Evolutionary conservation across 495 filamentous ascomycete species (phyloP), one percentile per base, ranked within the genome.

Genomic region (Penicillium lividum): DNA sequence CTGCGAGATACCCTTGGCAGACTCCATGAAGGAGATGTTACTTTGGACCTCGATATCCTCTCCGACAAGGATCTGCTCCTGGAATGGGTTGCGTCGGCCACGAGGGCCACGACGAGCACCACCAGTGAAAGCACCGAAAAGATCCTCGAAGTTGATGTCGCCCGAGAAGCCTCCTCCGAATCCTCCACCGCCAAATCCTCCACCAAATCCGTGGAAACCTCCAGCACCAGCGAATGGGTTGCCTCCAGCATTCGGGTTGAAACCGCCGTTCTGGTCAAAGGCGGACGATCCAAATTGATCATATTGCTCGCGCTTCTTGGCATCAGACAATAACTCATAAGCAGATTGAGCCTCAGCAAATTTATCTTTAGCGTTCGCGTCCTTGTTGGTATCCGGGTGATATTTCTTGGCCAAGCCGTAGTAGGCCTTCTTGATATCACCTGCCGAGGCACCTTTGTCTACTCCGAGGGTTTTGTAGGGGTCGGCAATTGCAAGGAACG

Each of bases 371-470:
- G 94, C 93, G 7, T 77, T 78, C 7, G 91, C 68, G 52, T 97
- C 94, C 74, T 97, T 98, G 78, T 97, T 98, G 38, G 94, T 97
- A 72, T 98, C 94, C 7, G 94, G 94, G 66, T 98, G 94, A 69
- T 86, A 98, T 69, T 97, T 98, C 75, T 98, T 98, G n/a, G 94
- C 94, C 59, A 97, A 78, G 53, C 91, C 88, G 72, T 98, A 98
- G 78, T 98, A 98, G 3, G 94, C 93, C 73, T 97, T 98, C 69
- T 98, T 98, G 66, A 98, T 97, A 7, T 97, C 95, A 54, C 85
- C 69, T 5, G 90, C 73, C n/a, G 91, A 88, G 13, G 94, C 90
- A 42, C 70, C 79, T 69, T 90, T 93, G 56, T 80, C 77, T 13
- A 98, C 87, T n/a, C 93, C 94, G 36, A 98, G 86, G 31, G 87